These are phyloP conservation scores for Silene conica DNA, from an alignment of 148 eudicot species.

Conservation along the genomic window DNA sequence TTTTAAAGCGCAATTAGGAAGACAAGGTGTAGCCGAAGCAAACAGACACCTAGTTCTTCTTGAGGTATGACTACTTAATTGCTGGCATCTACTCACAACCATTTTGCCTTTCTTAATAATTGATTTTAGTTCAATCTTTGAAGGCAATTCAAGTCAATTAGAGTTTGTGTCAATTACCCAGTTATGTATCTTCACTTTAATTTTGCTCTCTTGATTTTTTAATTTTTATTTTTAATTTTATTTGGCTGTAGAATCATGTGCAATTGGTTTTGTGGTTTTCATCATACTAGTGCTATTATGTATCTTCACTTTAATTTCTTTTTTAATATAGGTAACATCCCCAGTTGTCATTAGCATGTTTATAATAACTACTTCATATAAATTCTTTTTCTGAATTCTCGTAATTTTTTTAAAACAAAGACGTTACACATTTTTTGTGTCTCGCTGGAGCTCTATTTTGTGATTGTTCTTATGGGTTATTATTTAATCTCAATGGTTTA, in stretches of 20 bases:
- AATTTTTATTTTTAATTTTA: too few species aligned
- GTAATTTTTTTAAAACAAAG: too few species aligned
- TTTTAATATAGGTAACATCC: too few species aligned
- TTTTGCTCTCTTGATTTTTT: too few species aligned
- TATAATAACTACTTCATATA: too few species aligned
- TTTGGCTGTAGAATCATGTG: not conserved
- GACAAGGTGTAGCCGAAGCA: conserved; percentile 55
- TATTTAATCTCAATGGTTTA: conserved; percentile 13
- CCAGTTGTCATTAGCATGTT: too few species aligned
- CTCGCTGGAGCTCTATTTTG: not conserved
- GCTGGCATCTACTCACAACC: not conserved
- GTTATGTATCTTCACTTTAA: too few species aligned
- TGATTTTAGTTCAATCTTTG: not conserved
- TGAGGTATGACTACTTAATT: conserved; percentile 49
- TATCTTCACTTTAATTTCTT: not conserved
- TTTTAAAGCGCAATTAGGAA: conserved; percentile 59
- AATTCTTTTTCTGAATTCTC: too few species aligned
- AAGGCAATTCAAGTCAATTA: too few species aligned
- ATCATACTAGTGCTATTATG: conserved; percentile 11
- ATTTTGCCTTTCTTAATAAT: not conserved
- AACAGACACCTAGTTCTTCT: conserved; percentile 64
- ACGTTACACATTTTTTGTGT: not conserved
- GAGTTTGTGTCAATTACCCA: too few species aligned
- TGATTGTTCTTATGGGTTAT: not conserved
- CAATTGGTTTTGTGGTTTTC: not conserved